These are phyloP conservation scores for Colletotrichum incanum DNA, from an alignment of 2,329 filamentous ascomycete species.

Conservation along the genomic window DNA sequence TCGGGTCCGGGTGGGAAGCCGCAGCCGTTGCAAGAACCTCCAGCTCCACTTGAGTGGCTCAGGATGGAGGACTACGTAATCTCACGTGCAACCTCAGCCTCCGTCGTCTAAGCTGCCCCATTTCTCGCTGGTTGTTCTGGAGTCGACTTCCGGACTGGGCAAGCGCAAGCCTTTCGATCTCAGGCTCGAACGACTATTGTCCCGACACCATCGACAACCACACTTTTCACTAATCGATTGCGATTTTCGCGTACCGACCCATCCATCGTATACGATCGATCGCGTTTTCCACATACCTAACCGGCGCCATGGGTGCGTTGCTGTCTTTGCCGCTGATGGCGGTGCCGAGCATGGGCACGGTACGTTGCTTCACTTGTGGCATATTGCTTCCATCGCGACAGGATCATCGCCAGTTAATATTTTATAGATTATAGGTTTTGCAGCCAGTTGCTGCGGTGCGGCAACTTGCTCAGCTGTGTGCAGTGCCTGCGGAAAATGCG, in stretches of 20 bases:
- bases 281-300: neutral
- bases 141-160: neutral
- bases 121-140: neutral
- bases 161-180: neutral
- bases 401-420: constrained; percentile 9
- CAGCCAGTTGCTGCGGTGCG: constrained; percentile 94
- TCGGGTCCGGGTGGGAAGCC: neutral
- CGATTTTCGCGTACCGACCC: neutral
- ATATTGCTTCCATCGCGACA: neutral
- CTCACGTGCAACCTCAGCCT: constrained; percentile 19
- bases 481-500: constrained; percentile 95
- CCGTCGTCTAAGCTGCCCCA: neutral
- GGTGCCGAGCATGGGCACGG: constrained; percentile 87
- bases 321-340: constrained; percentile 92
- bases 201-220: neutral
- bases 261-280: neutral
- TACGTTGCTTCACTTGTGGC: constrained; percentile 66
- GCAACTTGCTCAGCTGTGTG: constrained; percentile 97
- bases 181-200: neutral
- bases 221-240: neutral
- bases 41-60: neutral
- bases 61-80: constrained; percentile 8
- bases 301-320: constrained; percentile 84
- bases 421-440: constrained; percentile 80
- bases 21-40: neutral